Evolutionary conservation across 169 alveolate species (phyloP), one percentile per base, ranked within the genome.

Genomic region (Cystoisospora suis): DNA sequence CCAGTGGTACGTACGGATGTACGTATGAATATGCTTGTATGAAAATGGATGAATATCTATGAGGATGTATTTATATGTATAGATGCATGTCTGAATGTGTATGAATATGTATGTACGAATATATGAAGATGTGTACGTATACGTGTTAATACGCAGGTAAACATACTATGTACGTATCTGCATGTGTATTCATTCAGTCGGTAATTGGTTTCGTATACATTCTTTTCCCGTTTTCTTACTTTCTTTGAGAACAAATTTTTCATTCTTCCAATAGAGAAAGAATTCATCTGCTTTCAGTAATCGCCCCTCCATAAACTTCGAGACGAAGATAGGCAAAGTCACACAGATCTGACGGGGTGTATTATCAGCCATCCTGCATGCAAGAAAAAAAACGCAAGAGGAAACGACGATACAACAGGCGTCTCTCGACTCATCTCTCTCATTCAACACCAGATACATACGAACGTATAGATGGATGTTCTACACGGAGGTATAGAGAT

Each of bases 281-380:
- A 87, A 87, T 38, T 46, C 77, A 2, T 87, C 91, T 29, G 91
- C 91, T 15, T 36, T 69, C 81, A 87, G 20, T n/a, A 49, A 75
- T 23, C 81, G 58, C 5, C 87, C 91, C 49, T 75, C 88, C 49
- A 77, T 75, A 45, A 88, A 88, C 47, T 53, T 40, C 38, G 83
- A 56, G 38, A 88, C 61, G 27, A 85, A 65, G 23, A 88, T 36
- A 36, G 92, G 92, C 9, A 88, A 49, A 20, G 83, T 29, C 20
- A 88, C 81, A 56, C 58, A 72, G 20, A 85, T 46, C 4, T 46
- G 29, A 81, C 88, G 70, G 20, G 92, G 92, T 0, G 89, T 88
- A 4, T 85, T 85, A 36, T 88, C 92, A 0, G 92, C 86, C 75
- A 88, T 46, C 45, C 92, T 88, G 75, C 40, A n/a, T 23, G 34